phyloP scores from a whole-genome alignment of 345 rosid genomes.

The Linum lewisii region DNA sequence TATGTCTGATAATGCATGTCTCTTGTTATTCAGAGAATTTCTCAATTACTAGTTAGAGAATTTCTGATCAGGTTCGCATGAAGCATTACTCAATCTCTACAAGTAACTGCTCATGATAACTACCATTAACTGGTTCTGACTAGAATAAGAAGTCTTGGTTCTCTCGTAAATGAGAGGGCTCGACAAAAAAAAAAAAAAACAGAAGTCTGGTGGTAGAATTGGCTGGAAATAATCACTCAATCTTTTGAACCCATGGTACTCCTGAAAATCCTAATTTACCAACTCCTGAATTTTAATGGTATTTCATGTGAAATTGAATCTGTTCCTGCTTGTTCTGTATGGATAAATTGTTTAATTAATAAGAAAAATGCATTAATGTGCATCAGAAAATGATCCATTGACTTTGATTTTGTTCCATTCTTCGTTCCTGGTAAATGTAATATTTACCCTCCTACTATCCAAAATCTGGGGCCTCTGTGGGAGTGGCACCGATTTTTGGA shows the following conservation, averaged over 20 bases:
- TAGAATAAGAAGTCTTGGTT: too few relatives aligned
- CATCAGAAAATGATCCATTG: background rate
- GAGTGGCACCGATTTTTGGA: background rate
- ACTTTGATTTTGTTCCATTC: background rate
- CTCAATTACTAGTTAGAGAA: too few relatives aligned
- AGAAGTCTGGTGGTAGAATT: background rate
- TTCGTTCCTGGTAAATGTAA: background rate
- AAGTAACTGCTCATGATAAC: too few relatives aligned
- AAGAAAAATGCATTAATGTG: background rate
- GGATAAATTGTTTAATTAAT: background rate
- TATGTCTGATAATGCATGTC: too few relatives aligned
- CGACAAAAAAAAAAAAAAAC: too few relatives aligned
- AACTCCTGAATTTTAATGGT: background rate
- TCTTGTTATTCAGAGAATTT: too few relatives aligned
- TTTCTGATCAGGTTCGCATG: too few relatives aligned
- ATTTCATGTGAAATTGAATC: background rate
- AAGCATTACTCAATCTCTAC: too few relatives aligned
- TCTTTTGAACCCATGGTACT: background rate
- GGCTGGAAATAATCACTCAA: background rate
- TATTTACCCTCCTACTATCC: background rate
- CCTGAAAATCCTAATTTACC: background rate
- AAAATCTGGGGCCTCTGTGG: background rate
- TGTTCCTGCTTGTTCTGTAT: background rate
- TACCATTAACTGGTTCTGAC: too few relatives aligned
- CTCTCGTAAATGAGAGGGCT: too few relatives aligned